Base-by-base conservation (phyloP, 345 rosid species). In the Lepidium didymum region DNA sequence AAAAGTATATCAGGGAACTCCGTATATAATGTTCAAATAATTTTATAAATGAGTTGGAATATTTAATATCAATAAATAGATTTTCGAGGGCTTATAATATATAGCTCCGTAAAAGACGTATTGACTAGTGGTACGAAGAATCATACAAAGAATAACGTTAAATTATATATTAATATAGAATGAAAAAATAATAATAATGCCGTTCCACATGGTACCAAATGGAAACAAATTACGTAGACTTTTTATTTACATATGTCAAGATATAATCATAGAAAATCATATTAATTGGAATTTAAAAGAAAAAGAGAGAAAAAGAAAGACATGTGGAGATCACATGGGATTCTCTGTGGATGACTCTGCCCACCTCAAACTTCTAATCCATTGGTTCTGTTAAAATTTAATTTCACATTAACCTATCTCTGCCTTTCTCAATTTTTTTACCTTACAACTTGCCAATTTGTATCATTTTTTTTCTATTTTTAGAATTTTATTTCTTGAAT, bases 251-350 rank as follows among this genome's bases (percentile, higher is more conserved):
- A 49, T 34, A 46, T 55, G 69, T 35, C 52, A 64, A 50, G 18
- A 50, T 66, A 42, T 21, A 21, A 73, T 33, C 11, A 56, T 29
- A 66, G 25, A 67, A 51, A 52, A 36, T 1, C 6, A 67, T 52
- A n/a, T 34, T 51, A 35, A 58, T 25, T 59, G 33, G 34, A 18
- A 35, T 9, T 31, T 15, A 13, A 3, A 61, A 23, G 70, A 46
- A 45, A 33, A 21, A 52, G 8, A 27, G 3, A 10, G 54, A 70
- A 61, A 45, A 70, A 71, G 49, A 49, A 67, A 13, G 72, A 67
- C 73, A 74, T 67, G 77, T 74, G 73, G 68, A 67, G 68, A 59
- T 67, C 77, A 74, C 77, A 74, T 74, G 77, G 77, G 77, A 65
- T 65, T 43, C 73, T 60, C 73, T 73, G 76, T 53, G 66, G 52